Conservation (phyloP, 2,329 filamentous ascomycete species). For the Decorospora gaudefroyi region DNA sequence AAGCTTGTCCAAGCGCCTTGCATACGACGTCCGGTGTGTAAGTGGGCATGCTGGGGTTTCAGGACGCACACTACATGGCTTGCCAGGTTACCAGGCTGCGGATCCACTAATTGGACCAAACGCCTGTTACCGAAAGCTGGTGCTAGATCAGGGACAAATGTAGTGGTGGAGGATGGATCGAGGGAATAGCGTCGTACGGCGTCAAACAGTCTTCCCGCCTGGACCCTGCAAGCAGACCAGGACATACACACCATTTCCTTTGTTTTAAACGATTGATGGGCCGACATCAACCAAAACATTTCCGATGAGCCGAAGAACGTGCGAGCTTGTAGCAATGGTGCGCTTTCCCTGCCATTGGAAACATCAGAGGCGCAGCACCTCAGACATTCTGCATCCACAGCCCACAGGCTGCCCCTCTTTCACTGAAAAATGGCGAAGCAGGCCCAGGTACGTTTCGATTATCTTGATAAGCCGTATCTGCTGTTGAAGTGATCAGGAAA, state of each 20-base stretch:
- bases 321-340: slow-evolving; percentile 18
- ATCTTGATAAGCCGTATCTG: not conserved
- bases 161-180: slow-evolving; percentile 37
- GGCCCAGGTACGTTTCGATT: not conserved
- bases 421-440: not conserved
- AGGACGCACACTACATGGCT: slow-evolving; percentile 34
- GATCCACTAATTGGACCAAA: slow-evolving; percentile 31
- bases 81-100: slow-evolving; percentile 22
- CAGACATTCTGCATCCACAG: not conserved
- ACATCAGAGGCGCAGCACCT: not conserved
- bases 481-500: slow-evolving; percentile 1
- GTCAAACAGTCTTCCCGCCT: slow-evolving; percentile 41
- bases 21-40: slow-evolving; percentile 40
- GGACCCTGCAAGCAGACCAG: slow-evolving; percentile 34
- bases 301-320: slow-evolving; percentile 15
- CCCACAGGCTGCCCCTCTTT: not conserved
- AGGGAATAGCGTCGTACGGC: slow-evolving; percentile 42
- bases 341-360: slow-evolving; percentile 1
- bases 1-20: slow-evolving; percentile 40
- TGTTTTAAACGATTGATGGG: slow-evolving; percentile 8
- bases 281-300: slow-evolving; percentile 22
- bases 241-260: slow-evolving; percentile 19
- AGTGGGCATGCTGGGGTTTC: slow-evolving; percentile 30
- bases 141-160: slow-evolving; percentile 26
- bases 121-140: slow-evolving; percentile 22